Percentiles rank a stretch among this genome's conserved stretches.
These are phyloP conservation scores for Blastobotrys arbuscula DNA, from an alignment of 1,139 yeast species.

Conservation along the genomic window DNA sequence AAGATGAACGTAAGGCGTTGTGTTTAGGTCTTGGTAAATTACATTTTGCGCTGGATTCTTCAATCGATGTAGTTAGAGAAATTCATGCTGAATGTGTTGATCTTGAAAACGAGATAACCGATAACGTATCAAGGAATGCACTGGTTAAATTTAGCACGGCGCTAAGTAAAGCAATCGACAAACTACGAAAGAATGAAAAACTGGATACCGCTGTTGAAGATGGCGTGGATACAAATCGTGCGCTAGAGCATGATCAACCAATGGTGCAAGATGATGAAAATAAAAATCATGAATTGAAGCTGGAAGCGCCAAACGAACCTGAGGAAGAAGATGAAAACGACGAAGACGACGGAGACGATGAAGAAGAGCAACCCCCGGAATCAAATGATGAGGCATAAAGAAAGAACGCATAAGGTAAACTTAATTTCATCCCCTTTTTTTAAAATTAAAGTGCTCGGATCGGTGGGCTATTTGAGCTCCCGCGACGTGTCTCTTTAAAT, in stretches of 20 bases:
- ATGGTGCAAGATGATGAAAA: background rate
- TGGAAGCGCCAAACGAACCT: slow-evolving; percentile 2
- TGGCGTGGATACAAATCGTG: background rate
- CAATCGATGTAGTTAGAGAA: slow-evolving; percentile 15
- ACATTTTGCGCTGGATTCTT: slow-evolving; percentile 30
- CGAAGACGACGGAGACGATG: background rate
- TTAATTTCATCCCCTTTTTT: too few species aligned
- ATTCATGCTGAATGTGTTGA: slow-evolving; percentile 28
- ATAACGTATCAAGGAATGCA: slow-evolving; percentile 17
- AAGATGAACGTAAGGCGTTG: slow-evolving; percentile 51
- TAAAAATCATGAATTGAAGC: background rate
- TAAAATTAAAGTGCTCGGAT: too few species aligned
- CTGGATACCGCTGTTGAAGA: background rate
- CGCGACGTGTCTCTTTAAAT: too few species aligned
- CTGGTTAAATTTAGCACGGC: slow-evolving; percentile 10
- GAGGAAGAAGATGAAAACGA: slow-evolving; percentile 1
- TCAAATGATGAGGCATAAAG: too few species aligned
- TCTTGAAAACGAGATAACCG: slow-evolving; percentile 23
- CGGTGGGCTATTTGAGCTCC: too few species aligned
- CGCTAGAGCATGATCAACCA: background rate
- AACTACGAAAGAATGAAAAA: slow-evolving; percentile 1
- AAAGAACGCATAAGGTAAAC: too few species aligned
- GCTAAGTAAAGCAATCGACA: slow-evolving; percentile 12
- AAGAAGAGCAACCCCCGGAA: too few species aligned
- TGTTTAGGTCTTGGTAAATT: slow-evolving; percentile 51